Evolutionary conservation across 2,329 filamentous ascomycete species (phyloP).

Genomic region (Stagonosporopsis tanaceti): DNA sequence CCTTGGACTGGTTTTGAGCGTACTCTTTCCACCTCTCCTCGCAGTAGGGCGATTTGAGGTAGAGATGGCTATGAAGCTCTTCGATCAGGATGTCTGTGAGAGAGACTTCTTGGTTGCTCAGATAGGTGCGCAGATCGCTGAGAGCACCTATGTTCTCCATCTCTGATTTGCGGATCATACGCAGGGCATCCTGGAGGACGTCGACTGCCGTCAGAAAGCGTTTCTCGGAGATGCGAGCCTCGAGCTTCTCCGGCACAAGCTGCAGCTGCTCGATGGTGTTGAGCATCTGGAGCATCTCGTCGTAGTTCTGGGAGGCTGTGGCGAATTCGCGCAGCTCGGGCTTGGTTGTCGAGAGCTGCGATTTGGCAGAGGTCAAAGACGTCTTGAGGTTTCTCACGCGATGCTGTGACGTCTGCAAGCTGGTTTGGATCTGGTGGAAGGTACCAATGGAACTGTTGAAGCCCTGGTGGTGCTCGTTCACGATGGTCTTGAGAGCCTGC

Average conservation of each 20-base stretch:
- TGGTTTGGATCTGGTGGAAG: conserved; percentile 97
- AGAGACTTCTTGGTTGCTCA: conserved; percentile 90
- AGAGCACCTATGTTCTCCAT: conserved; percentile 91
- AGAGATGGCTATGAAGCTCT: conserved; percentile 95
- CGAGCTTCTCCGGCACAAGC: conserved; percentile 87
- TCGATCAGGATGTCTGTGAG: conserved; percentile 96
- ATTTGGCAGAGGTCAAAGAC: conserved; percentile 81
- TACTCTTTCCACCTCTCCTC: conserved; percentile 93
- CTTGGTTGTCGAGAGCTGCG: conserved; percentile 82
- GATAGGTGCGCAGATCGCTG: conserved; percentile 83
- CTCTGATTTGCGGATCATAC: conserved; percentile 84
- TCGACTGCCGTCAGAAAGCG: conserved; percentile 92
- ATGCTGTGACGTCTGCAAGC: conserved; percentile 87
- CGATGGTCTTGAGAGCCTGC: conserved; percentile 88
- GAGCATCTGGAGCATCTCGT: conserved; percentile 84
- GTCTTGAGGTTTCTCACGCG: conserved; percentile 84
- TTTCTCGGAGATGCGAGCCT: conserved; percentile 95
- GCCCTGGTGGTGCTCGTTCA: conserved; percentile 98
- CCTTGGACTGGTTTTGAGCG: conserved; percentile 68
- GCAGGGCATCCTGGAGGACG: conserved; percentile 84
- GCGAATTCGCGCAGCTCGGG: conserved; percentile 92
- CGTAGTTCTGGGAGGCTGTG: conserved; percentile 86
- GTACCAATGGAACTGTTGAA: conserved; percentile 99
- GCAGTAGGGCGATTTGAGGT: conserved; percentile 97
- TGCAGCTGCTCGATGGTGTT: conserved; percentile 88